Conservation (phyloP, 768 basidiomycete genomes). For the Boletus vinaceobasis region DNA sequence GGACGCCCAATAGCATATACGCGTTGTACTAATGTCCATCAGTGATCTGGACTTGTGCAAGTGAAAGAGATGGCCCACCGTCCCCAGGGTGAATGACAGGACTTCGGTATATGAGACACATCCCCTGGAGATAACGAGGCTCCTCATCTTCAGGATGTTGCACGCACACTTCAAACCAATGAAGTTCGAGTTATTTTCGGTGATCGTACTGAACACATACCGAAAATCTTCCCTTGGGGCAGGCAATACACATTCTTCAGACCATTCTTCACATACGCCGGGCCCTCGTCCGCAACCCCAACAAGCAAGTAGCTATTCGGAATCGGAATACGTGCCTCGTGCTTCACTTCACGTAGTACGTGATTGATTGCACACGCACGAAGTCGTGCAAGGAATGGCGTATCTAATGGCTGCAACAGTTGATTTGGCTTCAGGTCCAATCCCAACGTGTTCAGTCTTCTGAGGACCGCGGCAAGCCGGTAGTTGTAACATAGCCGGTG, state of each 20-base stretch:
- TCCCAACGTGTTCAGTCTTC: conserved; percentile 43
- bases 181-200: background rate
- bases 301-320: conserved; percentile 67
- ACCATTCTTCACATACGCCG: conserved; percentile 53
- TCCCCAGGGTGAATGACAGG: conserved; percentile 78
- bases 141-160: conserved; percentile 47
- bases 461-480: conserved; percentile 50
- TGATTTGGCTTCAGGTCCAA: conserved; percentile 44
- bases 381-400: conserved; percentile 54
- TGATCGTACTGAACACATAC: conserved; percentile 34
- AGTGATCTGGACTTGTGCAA: background rate
- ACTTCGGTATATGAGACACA: conserved; percentile 62
- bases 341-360: conserved; percentile 71
- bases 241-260: conserved; percentile 52
- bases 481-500: conserved; percentile 49
- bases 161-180: conserved; percentile 47
- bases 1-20: conserved; percentile 72
- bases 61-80: conserved; percentile 36
- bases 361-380: conserved; percentile 62
- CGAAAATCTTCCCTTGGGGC: conserved; percentile 60
- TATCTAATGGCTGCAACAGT: conserved; percentile 40
- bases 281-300: conserved; percentile 81
- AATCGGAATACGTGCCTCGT: conserved; percentile 69
- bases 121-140: conserved; percentile 57
- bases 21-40: conserved; percentile 51